These are phyloP conservation scores for Diaporthe aspalathi DNA, from an alignment of 2,329 filamentous ascomycete species.

Conservation along the genomic window DNA sequence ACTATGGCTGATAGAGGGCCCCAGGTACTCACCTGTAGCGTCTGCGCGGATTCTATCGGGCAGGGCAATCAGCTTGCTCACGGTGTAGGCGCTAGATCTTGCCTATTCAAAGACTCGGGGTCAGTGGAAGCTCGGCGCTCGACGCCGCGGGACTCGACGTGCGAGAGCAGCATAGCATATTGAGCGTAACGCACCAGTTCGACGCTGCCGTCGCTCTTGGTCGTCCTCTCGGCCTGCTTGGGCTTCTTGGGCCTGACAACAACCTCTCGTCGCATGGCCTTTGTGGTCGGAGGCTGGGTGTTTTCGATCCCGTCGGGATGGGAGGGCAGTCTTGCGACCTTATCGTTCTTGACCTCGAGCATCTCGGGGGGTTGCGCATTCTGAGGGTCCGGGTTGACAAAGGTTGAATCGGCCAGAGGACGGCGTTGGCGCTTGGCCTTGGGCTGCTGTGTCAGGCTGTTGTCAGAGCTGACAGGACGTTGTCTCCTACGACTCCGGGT, in stretches of 20 bases:
- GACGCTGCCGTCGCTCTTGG: constrained; percentile 75
- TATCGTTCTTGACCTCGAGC: constrained; percentile 67
- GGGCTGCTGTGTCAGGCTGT: constrained; percentile 63
- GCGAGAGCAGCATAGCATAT: not conserved
- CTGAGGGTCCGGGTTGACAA: constrained; percentile 60
- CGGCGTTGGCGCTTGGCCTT: constrained; percentile 73
- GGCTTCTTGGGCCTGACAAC: constrained; percentile 71
- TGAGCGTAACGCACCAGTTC: constrained; percentile 65
- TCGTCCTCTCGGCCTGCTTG: constrained; percentile 70
- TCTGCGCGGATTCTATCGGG: constrained; percentile 80
- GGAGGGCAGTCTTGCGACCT: constrained; percentile 56
- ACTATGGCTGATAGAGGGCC: not conserved
- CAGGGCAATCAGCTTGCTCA: constrained; percentile 85
- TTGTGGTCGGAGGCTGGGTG: constrained; percentile 42
- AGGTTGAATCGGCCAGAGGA: constrained; percentile 68
- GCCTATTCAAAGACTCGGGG: constrained; percentile 64
- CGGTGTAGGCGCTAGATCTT: constrained; percentile 84
- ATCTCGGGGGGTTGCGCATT: constrained; percentile 57
- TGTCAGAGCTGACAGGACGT: constrained; percentile 67
- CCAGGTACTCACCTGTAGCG: constrained; percentile 67
- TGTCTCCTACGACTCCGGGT: constrained; percentile 72
- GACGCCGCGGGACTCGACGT: not conserved
- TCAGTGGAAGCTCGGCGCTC: constrained; percentile 38
- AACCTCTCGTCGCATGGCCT: constrained; percentile 58
- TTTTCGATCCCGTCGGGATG: constrained; percentile 62